Percentiles rank a stretch among this genome's conserved stretches.
phyloP scores from a whole-genome alignment of 2,329 filamentous ascomycete genomes.

The Dactylellina haptotyla region DNA sequence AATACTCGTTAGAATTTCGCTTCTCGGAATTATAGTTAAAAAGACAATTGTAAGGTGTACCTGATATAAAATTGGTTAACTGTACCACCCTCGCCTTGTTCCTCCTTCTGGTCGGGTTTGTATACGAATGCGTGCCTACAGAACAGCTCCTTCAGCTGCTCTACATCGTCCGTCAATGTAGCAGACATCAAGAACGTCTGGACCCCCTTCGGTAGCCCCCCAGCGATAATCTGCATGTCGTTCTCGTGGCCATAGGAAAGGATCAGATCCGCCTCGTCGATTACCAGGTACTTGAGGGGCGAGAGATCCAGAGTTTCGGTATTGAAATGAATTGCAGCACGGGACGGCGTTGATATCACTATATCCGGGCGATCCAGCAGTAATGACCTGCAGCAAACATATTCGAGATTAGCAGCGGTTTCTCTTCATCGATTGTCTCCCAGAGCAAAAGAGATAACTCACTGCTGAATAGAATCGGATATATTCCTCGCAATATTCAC shows the following conservation, averaged over 20 bases:
- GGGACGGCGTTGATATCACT: conserved; percentile 88
- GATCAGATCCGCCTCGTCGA: conserved; percentile 94
- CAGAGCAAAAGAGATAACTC: background rate
- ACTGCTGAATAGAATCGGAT: conserved; percentile 81
- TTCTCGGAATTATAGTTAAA: background rate
- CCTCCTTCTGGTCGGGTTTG: conserved; percentile 72
- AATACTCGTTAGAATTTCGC: conserved; percentile 51
- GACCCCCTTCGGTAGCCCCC: conserved; percentile 81
- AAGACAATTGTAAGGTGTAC: conserved; percentile 63
- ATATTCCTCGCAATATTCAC: conserved; percentile 92
- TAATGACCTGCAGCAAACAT: conserved; percentile 69
- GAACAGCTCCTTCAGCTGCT: conserved; percentile 84
- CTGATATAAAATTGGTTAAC: conserved; percentile 89
- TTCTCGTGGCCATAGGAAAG: conserved; percentile 94
- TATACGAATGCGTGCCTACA: conserved; percentile 81
- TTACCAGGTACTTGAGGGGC: conserved; percentile 78
- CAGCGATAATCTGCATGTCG: conserved; percentile 82
- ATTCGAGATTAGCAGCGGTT: background rate
- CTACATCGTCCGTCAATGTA: conserved; percentile 86
- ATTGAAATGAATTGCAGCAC: conserved; percentile 80
- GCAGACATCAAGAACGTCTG: conserved; percentile 95
- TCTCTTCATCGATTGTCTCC: background rate
- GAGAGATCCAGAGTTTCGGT: conserved; percentile 63
- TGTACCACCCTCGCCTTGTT: conserved; percentile 77
- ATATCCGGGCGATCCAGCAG: conserved; percentile 88